Evolutionary conservation across 257 asterid species (phyloP).

Genomic region (Henckelia pumila): DNA sequence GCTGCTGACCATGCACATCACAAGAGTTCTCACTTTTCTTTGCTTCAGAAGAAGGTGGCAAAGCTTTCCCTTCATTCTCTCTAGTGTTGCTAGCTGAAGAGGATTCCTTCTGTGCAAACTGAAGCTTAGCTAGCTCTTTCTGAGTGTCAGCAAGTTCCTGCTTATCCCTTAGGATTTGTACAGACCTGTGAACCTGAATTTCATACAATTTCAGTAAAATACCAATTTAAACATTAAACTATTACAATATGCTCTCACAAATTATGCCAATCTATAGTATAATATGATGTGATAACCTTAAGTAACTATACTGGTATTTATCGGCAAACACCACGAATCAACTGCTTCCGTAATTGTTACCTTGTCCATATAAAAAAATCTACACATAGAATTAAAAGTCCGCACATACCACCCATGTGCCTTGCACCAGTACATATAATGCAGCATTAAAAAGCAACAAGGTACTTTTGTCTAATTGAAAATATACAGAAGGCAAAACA

Average conservation of each 20-base stretch:
- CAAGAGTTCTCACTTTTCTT: slow-evolving; percentile 48
- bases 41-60: slow-evolving; percentile 48
- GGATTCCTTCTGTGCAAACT: slow-evolving; percentile 73
- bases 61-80: slow-evolving; percentile 58
- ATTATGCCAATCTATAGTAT: background rate
- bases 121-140: slow-evolving; percentile 90
- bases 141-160: slow-evolving; percentile 95
- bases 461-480: background rate
- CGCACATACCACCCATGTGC: no score
- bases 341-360: background rate
- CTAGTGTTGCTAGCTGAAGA: slow-evolving; percentile 43
- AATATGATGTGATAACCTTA: background rate
- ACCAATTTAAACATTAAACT: background rate
- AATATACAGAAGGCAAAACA: background rate
- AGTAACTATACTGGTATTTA: background rate
- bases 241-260: no score
- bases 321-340: background rate
- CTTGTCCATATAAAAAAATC: no score
- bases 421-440: no score
- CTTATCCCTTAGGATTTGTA: slow-evolving; percentile 87
- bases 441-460: no score
- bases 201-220: slow-evolving; percentile 12
- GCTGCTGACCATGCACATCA: slow-evolving; percentile 58
- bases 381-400: no score
- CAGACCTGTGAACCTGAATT: slow-evolving; percentile 86